Percentiles rank a stretch among this genome's conserved stretches.
These are phyloP conservation scores for Metschnikowia santaceciliae DNA, from an alignment of 805 yeast genomes.

Conservation along the genomic window DNA sequence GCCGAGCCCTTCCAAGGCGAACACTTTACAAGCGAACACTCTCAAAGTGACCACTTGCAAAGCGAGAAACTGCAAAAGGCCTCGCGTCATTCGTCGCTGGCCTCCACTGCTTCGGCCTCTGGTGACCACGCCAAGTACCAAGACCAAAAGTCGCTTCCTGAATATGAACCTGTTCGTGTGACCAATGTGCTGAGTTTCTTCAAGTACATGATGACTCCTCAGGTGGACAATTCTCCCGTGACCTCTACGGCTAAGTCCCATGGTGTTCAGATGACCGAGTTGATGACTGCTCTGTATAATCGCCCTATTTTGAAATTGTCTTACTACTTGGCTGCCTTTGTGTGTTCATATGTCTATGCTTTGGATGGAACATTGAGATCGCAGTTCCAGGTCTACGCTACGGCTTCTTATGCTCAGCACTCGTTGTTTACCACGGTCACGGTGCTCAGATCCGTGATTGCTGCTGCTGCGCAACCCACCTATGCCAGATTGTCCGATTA, in stretches of 20 bases:
- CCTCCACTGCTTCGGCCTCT: neutral
- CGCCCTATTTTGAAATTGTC: slow-evolving; percentile 28
- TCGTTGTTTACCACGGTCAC: slow-evolving; percentile 56
- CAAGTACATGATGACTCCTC: neutral
- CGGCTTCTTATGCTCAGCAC: slow-evolving; percentile 50
- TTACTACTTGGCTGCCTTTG: slow-evolving; percentile 47
- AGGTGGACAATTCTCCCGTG: neutral
- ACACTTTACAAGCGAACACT: too few species aligned
- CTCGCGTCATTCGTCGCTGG: neutral
- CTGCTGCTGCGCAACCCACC: slow-evolving; percentile 63
- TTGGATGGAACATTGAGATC: slow-evolving; percentile 50
- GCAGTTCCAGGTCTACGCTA: slow-evolving; percentile 52
- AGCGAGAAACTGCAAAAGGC: neutral
- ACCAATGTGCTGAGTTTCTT: neutral
- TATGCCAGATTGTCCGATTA: slow-evolving; percentile 62
- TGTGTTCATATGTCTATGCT: slow-evolving; percentile 57
- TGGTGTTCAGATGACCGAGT: slow-evolving; percentile 57
- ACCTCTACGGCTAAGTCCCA: slow-evolving; percentile 27
- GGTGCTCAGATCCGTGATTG: slow-evolving; percentile 55
- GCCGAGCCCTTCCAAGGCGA: too few species aligned
- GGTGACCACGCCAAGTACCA: neutral
- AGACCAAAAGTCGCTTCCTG: neutral
- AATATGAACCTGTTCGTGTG: neutral
- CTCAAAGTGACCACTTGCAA: too few species aligned
- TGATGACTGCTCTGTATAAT: slow-evolving; percentile 43